Conservation (phyloP, 331 rosid genomes). For the Quercus phellos region DNA sequence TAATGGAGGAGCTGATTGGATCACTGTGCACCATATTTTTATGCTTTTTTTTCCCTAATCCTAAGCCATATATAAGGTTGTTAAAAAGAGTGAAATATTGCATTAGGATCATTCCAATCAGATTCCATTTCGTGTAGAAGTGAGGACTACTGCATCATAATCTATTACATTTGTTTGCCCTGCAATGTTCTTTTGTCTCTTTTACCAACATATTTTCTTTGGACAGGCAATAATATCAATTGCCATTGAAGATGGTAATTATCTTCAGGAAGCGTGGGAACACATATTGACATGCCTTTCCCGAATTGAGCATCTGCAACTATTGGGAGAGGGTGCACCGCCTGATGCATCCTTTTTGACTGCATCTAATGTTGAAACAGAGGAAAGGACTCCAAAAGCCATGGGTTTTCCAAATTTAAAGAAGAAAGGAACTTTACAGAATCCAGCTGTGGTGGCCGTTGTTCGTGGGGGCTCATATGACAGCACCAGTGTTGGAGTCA, state of each 20-base stretch:
- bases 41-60: neutral
- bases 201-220: constrained; percentile 20
- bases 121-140: neutral
- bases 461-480: constrained; percentile 99
- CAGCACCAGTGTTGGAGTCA: constrained; percentile 72
- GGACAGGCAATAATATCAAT: constrained; percentile 82
- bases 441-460: constrained; percentile 92
- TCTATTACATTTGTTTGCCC: neutral
- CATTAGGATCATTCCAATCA: neutral
- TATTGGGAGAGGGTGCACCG: constrained; percentile 96
- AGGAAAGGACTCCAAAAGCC: constrained; percentile 59
- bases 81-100: neutral
- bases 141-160: neutral
- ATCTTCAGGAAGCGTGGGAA: constrained; percentile 95
- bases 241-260: constrained; percentile 96
- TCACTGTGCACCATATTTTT: neutral
- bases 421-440: constrained; percentile 80
- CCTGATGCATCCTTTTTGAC: constrained; percentile 84
- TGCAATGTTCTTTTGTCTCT: constrained; percentile 6
- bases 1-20: neutral
- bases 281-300: constrained; percentile 96
- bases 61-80: neutral
- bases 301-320: constrained; percentile 91
- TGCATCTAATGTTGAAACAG: constrained; percentile 59
- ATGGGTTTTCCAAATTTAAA: constrained; percentile 67